Percentiles rank a stretch among this genome's conserved stretches.
These are phyloP conservation scores for Polygonum aviculare DNA, from an alignment of 148 eudicot species.

Conservation along the genomic window DNA sequence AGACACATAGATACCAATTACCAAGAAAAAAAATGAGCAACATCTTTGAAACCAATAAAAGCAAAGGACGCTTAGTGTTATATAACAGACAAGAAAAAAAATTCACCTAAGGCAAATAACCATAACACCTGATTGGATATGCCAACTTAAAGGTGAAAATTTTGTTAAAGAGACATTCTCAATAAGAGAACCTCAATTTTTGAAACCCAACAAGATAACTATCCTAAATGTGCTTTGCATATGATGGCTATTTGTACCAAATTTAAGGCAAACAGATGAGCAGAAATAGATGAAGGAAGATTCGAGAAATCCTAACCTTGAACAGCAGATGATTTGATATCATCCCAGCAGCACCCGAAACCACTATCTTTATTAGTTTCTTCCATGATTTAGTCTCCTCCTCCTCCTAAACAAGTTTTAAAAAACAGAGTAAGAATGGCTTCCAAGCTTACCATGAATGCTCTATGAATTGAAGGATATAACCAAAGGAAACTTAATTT, in stretches of 20 bases:
- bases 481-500: neutral
- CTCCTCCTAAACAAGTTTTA: constrained; percentile 52
- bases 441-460: neutral
- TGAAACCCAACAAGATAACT: neutral
- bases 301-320: constrained; percentile 48
- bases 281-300: neutral
- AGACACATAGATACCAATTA: neutral
- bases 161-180: neutral
- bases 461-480: neutral
- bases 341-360: constrained; percentile 98
- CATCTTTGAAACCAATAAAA: neutral
- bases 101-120: neutral
- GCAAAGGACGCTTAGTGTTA: neutral
- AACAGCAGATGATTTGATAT: constrained; percentile 90
- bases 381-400: constrained; percentile 83
- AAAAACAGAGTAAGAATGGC: neutral
- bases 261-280: neutral
- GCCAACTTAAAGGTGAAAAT: neutral
- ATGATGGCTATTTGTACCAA: neutral
- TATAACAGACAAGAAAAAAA: neutral
- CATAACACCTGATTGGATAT: neutral
- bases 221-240: neutral
- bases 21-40: neutral
- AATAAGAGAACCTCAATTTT: neutral
- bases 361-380: constrained; percentile 68